phyloP scores from a whole-genome alignment of 2,329 filamentous ascomycete species.

The Hypoxylon sp. region DNA sequence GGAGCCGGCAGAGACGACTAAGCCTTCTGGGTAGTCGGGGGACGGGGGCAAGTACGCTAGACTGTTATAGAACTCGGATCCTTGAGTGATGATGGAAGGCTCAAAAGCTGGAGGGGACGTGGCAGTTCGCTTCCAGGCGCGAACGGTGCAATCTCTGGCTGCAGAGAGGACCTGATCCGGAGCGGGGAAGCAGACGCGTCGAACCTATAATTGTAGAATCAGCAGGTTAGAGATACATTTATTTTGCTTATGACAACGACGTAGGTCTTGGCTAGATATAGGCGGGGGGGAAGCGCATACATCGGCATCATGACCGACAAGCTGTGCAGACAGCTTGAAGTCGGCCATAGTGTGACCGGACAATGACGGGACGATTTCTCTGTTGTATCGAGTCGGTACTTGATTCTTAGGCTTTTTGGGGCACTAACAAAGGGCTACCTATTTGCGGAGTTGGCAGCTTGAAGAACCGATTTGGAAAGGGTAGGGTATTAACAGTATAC shows the following conservation, averaged over 20 bases:
- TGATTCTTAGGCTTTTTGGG: neutral
- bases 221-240: conserved; percentile 16
- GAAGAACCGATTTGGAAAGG: neutral
- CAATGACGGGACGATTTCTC: neutral
- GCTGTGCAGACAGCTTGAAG: conserved; percentile 92
- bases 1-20: conserved; percentile 88
- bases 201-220: conserved; percentile 72
- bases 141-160: conserved; percentile 91
- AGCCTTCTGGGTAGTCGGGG: conserved; percentile 76
- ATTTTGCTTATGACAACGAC: neutral
- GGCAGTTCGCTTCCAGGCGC: conserved; percentile 81
- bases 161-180: conserved; percentile 82
- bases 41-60: conserved; percentile 81
- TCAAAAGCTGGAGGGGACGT: conserved; percentile 79
- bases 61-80: conserved; percentile 88
- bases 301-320: conserved; percentile 92
- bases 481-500: neutral
- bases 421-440: neutral
- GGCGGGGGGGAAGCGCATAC: conserved; percentile 65
- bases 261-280: conserved; percentile 1
- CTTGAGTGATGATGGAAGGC: conserved; percentile 80
- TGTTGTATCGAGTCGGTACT: neutral
- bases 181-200: conserved; percentile 82
- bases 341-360: conserved; percentile 71
- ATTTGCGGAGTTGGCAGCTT: neutral